Conservation (phyloP, 208 protist genomes). For the Porcisia deanei region DNA sequence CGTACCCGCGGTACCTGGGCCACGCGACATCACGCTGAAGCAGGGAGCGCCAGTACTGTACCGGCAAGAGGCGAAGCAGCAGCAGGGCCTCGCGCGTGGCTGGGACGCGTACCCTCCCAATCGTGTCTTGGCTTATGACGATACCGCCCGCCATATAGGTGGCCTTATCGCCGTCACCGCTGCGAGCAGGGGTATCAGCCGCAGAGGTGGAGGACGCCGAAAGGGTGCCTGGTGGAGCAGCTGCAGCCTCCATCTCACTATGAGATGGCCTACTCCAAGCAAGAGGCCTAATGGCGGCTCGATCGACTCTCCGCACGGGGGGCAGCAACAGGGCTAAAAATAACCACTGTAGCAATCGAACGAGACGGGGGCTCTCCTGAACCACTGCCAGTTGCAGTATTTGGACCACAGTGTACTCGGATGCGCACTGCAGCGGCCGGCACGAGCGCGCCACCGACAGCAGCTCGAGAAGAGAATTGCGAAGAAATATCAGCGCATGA, state of each 20-base stretch:
- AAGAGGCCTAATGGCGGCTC: neutral
- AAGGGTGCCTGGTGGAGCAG: neutral
- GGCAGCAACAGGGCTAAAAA: neutral
- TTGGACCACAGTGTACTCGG: neutral
- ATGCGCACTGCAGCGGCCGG: neutral
- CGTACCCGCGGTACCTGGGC: conserved; percentile 10
- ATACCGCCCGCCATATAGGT: neutral
- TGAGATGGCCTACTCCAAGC: neutral
- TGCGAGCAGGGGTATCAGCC: neutral
- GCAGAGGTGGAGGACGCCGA: neutral
- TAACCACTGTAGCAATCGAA: neutral
- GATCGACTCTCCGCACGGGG: neutral
- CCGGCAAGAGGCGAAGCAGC: conserved; percentile 12
- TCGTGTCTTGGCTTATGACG: neutral
- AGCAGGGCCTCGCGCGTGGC: neutral
- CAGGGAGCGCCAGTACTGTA: neutral
- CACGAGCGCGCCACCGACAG: neutral
- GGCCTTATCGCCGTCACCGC: neutral
- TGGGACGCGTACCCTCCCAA: neutral
- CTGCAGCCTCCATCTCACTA: neutral
- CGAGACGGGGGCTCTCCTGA: neutral
- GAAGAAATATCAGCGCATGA: conserved; percentile 1
- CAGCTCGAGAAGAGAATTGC: neutral
- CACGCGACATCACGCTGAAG: conserved; percentile 1
- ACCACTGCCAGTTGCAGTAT: conserved; percentile 10